Evolutionary conservation across 1,284 basidiomycete genomes (phyloP).

Genomic region (Fomitiporia mediterranea): DNA sequence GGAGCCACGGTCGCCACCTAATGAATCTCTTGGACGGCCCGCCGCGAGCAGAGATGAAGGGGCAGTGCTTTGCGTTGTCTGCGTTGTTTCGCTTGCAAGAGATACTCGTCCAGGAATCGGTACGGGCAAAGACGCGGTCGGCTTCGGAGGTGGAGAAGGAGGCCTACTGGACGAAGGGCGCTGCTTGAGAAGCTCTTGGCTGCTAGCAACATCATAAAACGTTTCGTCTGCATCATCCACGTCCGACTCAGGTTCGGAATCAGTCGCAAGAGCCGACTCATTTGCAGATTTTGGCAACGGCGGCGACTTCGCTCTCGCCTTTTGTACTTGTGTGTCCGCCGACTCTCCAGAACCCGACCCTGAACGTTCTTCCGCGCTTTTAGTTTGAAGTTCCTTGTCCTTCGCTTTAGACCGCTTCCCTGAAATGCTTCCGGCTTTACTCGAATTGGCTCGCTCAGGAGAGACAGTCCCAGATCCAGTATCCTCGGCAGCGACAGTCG

Average conservation of each 20-base stretch:
- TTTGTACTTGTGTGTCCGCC: background rate
- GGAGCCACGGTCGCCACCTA: constrained; percentile 36
- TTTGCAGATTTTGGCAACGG: background rate
- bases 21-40: constrained; percentile 22
- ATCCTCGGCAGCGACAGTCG: constrained; percentile 38
- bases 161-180: background rate
- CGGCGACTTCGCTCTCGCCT: background rate
- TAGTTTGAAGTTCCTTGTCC: background rate
- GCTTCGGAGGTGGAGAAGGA: background rate
- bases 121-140: background rate
- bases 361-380: background rate
- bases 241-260: constrained; percentile 11
- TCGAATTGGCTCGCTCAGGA: constrained; percentile 26
- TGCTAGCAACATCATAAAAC: constrained; percentile 9
- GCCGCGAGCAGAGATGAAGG: constrained; percentile 55
- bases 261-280: constrained; percentile 13
- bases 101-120: constrained; percentile 30
- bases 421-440: constrained; percentile 18
- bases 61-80: constrained; percentile 50
- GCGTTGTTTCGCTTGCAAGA: constrained; percentile 39
- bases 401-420: background rate
- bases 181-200: background rate
- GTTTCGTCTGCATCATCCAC: constrained; percentile 11
- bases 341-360: constrained; percentile 3
- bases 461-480: constrained; percentile 27